Base-by-base conservation (phyloP, 306 rosid genomes). In the Casuarina equisetifolia region DNA sequence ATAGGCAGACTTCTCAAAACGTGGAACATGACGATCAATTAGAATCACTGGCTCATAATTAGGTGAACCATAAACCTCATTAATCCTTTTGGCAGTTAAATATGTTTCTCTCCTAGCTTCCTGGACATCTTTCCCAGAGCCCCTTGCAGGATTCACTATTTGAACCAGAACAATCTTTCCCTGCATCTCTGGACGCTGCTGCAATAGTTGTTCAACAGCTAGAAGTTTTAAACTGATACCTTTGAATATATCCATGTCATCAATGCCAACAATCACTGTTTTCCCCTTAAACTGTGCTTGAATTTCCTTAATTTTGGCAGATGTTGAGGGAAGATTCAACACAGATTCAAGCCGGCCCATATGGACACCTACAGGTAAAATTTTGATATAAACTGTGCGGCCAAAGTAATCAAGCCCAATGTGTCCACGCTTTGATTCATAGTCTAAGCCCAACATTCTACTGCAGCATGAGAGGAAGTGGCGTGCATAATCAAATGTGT, bases 381-480 rank as follows among this genome's bases (percentile, higher is more conserved):
- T 93, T 82, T 93, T 93, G 69, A 93, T 91, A 68, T 82, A 87
- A 46, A 93, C 86, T 48, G 96, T 93, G 53, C 97, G 92, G 78
- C 97, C 97, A 76, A 70, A 93, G 86, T 93, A 91, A 76, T 93
- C 97, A 55, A 93, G 87, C 72, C 97, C 97, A 64, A 93, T 91
- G 81, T 93, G 89, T 38, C 97, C 97, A n/a, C 97, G 84, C 84
- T 93, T 93, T 25, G 96, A 93, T 79, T 93, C 94, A 81, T 93
- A 93, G 82, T 88, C 92, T 74, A 93, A 87, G 61, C 97, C 97
- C 40, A 93, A 83, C 97, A 93, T 93, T 89, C 97, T 90, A 63
- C 97, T 93, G 84, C 98, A 93, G 80, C 98, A 93, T 25, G 98
- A 91, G 73, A 91, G 95, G 84, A 93, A 93, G 86, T 91, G 97